These are phyloP conservation scores for Nigrospora sphaerica DNA, from an alignment of 2,329 filamentous ascomycete species.

Conservation along the genomic window DNA sequence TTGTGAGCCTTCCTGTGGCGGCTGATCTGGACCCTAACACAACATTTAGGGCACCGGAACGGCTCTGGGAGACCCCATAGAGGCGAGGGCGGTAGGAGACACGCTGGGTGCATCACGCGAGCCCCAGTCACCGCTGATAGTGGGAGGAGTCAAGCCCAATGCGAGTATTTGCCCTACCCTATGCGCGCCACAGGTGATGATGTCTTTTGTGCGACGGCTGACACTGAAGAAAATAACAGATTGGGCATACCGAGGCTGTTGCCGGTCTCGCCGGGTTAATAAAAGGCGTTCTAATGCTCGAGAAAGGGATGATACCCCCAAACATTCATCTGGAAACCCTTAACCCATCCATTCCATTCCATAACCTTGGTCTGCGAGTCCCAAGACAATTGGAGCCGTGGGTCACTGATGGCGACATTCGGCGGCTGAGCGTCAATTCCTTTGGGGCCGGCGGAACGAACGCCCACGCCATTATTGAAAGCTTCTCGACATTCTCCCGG, in stretches of 20 bases:
- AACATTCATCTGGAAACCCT: conserved; percentile 40
- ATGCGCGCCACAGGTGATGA: too few species aligned
- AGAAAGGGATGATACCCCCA: conserved; percentile 42
- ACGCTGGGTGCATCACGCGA: conserved; percentile 28
- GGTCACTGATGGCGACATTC: conserved; percentile 33
- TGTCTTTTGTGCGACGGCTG: too few species aligned
- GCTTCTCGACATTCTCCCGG: too few species aligned
- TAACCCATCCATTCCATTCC: conserved; percentile 41
- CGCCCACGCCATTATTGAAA: conserved; percentile 44
- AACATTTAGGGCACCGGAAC: too few species aligned
- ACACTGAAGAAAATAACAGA: too few species aligned
- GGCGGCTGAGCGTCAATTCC: conserved; percentile 47
- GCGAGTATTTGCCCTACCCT: too few species aligned
- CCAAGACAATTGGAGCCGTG: conserved; percentile 32
- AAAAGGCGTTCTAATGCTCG: conserved; percentile 41
- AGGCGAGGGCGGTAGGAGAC: conserved; percentile 39
- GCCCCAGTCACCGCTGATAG: conserved; percentile 30
- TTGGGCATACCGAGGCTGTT: conserved; percentile 45
- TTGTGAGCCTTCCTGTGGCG: too few species aligned
- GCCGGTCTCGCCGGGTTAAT: conserved; percentile 46
- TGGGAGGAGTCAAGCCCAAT: conserved; percentile 48
- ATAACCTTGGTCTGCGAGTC: conserved; percentile 37
- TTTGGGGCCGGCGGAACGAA: conserved; percentile 55
- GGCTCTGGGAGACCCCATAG: conserved; percentile 44
- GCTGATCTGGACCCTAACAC: too few species aligned